Conservation (phyloP, 2,329 filamentous ascomycete species). For the Fusarium sp. region DNA sequence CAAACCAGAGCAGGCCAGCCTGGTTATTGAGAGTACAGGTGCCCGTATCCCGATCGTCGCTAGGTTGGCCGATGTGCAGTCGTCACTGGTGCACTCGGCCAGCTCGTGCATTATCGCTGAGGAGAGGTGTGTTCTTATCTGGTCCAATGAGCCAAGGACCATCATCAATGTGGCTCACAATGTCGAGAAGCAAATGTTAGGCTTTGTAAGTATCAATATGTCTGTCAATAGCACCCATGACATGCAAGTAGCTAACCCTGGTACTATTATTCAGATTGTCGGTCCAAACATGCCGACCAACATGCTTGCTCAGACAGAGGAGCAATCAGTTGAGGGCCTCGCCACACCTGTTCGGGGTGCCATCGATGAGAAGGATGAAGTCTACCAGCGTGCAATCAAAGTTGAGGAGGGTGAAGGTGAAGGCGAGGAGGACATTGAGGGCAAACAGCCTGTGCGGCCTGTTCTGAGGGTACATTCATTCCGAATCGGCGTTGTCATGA, state of each 20-base stretch:
- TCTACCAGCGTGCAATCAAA: conserved; percentile 40
- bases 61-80: conserved; percentile 30
- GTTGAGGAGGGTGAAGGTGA: conserved; percentile 43
- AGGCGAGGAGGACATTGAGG: conserved; percentile 35
- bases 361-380: conserved; percentile 41
- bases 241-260: not conserved
- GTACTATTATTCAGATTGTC: conserved; percentile 25
- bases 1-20: conserved; percentile 26
- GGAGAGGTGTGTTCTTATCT: conserved; percentile 40
- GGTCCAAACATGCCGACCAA: conserved; percentile 41
- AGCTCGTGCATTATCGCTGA: conserved; percentile 37
- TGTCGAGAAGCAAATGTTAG: conserved; percentile 43
- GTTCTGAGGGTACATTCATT: conserved; percentile 39
- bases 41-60: conserved; percentile 40
- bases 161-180: conserved; percentile 41
- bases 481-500: conserved; percentile 41
- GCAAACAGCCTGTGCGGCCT: conserved; percentile 33
- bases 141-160: conserved; percentile 39
- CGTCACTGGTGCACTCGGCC: conserved; percentile 23
- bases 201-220: conserved; percentile 31
- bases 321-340: conserved; percentile 24
- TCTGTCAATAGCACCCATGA: rapidly evolving
- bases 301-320: conserved; percentile 38
- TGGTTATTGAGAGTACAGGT: conserved; percentile 37
- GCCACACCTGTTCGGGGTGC: conserved; percentile 40